Evolutionary conservation across 352 stramenopile species (phyloP), one percentile per base, ranked within the genome.

Genomic region (Thraustochytrium striatum): DNA sequence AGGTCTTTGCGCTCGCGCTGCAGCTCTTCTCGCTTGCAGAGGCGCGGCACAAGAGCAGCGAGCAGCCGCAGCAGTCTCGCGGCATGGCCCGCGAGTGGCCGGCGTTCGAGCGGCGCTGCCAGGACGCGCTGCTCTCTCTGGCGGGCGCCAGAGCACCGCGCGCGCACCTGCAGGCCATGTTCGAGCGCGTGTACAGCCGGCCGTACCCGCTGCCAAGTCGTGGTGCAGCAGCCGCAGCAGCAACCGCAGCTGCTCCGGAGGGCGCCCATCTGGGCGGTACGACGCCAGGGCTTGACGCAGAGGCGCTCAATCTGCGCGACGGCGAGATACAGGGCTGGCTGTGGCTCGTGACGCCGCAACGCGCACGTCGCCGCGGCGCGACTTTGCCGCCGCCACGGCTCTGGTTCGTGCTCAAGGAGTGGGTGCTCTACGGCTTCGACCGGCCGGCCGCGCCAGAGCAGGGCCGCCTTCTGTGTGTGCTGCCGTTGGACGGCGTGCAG

Each of bases 351-450:
- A 35, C 59, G 25, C 30, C n/a, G n/a, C n/a, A n/a, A n/a, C n/a
- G n/a, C n/a, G n/a, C n/a, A n/a, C n/a, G n/a, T 70, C 16, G 41
- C 44, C 41, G 36, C 41, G 21, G 1, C 53, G 28, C 59, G 35
- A 8, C 21, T 16, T 35, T n/a, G n/a, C 59, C 28, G 41, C 21
- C 5, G 50, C 13, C 33, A 28, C 65, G 65, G 13, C 44, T 30
- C 65, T 75, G 65, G 65, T 39, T 75, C 21, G 52, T 75, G 0
- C 36, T 75, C 30, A 43, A 2, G 16, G 65, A 75, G 41, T 75
- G 65, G 65, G 65, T 75, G 3, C 65, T 75, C 3, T 75, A 75
- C 36, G 65, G 43, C 0, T 75, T 55, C 39, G 7, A 43, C 3
- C 8, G 30, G 8, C 16, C 65, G 7, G 13, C 21, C 30, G 65